Evolutionary conservation across 257 asterid species (phyloP), one percentile per base, ranked within the genome.

Genomic region (Solanum lignicaule): DNA sequence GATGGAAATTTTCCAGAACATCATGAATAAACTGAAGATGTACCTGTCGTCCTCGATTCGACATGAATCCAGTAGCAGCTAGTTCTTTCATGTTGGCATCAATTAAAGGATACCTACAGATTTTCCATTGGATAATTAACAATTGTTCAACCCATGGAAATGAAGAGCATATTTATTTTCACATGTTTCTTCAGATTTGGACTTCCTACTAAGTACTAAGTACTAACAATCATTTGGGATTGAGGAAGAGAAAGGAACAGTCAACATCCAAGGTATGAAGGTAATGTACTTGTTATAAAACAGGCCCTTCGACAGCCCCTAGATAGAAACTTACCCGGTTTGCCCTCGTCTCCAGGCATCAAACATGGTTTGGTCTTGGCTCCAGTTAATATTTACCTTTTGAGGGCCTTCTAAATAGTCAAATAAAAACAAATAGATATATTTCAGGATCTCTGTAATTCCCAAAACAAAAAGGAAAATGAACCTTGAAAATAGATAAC

Each of bases 41-140:
- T 90, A 94, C 99, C 97, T 96, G 99, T 76, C 99, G 93, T 83
- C 98, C 98, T 87, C 99, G 98, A 91, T 97, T 97, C 12, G 99
- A 97, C 98, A 97, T 97, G 95, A 95, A 97, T 72, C 99, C 99
- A 6, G 99, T 95, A 13, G 94, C 73, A 58, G 86, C 89, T 78
- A 97, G 89, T 88, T 97, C 99, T 90, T 89, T 95, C 99, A 97
- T 97, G 89, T 94, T 95, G 86, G 98, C 98, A 93, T 97, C 99
- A 43, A 97, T 79, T 27, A 97, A 92, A 86, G 99, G 99, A 88
- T 95, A 97, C 97, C 99, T 97, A 85, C 46, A 90, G 76, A 65
- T 48, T 15, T 21, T 10, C 16, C 73, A 75, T 25, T 72, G 41
- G 11, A 38, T 31, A 60, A 79, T 87, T 68, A 84, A 46, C 69